Evolutionary conservation across 352 stramenopile species (phyloP).

Genomic region (Pythium oligandrum): DNA sequence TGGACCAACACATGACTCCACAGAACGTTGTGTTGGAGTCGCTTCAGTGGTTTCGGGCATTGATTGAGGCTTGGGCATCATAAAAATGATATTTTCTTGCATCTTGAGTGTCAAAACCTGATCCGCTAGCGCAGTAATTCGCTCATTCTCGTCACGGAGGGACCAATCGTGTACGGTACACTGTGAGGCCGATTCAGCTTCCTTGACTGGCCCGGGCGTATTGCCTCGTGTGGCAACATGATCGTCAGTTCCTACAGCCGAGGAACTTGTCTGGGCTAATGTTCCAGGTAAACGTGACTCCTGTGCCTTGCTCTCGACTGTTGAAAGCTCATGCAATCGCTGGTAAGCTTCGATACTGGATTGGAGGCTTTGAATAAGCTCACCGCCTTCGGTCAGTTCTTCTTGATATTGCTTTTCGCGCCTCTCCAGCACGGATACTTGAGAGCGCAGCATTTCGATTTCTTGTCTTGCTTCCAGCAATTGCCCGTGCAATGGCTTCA

Average conservation of each 20-base stretch:
- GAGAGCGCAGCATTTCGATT: slow-evolving; percentile 20
- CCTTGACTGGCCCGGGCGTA: no score
- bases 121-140: slow-evolving; percentile 32
- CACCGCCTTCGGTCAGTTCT: slow-evolving; percentile 42
- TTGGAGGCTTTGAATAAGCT: slow-evolving; percentile 56
- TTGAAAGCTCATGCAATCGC: slow-evolving; percentile 24
- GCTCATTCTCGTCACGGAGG: slow-evolving; percentile 48
- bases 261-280: no score
- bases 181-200: no score
- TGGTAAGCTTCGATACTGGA: slow-evolving; percentile 60
- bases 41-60: no score
- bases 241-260: no score
- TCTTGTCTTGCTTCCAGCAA: slow-evolving; percentile 29
- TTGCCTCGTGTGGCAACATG: no score
- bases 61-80: no score
- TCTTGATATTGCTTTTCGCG: slow-evolving; percentile 19
- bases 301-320: no score
- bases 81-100: no score
- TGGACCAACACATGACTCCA: no score
- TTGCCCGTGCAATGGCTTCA: slow-evolving; percentile 38
- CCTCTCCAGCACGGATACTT: slow-evolving; percentile 25
- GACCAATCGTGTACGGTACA: slow-evolving; percentile 24
- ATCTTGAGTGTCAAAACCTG: slow-evolving; percentile 31
- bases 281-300: no score
- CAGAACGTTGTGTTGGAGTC: no score